These are phyloP conservation scores for Tephrocybe sp. DNA, from an alignment of 768 basidiomycete species.

Conservation along the genomic window DNA sequence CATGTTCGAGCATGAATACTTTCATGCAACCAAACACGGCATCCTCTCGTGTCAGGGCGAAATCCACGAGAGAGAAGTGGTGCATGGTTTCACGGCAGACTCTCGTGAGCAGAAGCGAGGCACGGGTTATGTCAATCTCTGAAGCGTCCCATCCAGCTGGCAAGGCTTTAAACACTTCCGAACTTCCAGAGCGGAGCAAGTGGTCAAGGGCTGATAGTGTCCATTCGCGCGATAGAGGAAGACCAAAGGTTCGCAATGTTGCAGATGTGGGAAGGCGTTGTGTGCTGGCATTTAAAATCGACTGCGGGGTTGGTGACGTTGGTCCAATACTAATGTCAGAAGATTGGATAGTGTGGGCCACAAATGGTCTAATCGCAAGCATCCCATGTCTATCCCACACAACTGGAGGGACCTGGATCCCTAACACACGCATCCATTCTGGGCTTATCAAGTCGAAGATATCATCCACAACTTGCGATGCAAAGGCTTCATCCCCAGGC, in stretches of 20 bases:
- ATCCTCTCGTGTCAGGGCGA: constrained; percentile 51
- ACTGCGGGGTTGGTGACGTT: constrained; percentile 43
- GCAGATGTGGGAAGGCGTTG: constrained; percentile 38
- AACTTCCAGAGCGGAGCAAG: constrained; percentile 71
- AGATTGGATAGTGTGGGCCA: constrained; percentile 45
- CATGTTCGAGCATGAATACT: constrained; percentile 95
- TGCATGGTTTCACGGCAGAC: constrained; percentile 44
- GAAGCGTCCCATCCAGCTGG: constrained; percentile 74
- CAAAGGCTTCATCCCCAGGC: constrained; percentile 75
- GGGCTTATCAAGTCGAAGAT: constrained; percentile 33
- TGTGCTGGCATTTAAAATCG: constrained; percentile 57
- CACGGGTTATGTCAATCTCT: constrained; percentile 74
- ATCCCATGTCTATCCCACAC: constrained; percentile 55
- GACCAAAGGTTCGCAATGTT: constrained; percentile 28
- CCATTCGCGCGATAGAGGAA: constrained; percentile 64
- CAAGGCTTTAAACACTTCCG: constrained; percentile 65
- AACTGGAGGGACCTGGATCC: constrained; percentile 31
- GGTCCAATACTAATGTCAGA: constrained; percentile 48
- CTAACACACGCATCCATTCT: constrained; percentile 37
- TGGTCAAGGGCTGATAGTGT: constrained; percentile 67
- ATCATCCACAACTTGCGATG: constrained; percentile 39
- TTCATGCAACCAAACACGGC: constrained; percentile 83
- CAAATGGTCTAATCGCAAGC: constrained; percentile 56
- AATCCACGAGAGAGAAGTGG: constrained; percentile 36
- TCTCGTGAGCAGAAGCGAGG: constrained; percentile 60